Evolutionary conservation across 352 stramenopile genomes (phyloP).

Genomic region (Vaucheria bursata): DNA sequence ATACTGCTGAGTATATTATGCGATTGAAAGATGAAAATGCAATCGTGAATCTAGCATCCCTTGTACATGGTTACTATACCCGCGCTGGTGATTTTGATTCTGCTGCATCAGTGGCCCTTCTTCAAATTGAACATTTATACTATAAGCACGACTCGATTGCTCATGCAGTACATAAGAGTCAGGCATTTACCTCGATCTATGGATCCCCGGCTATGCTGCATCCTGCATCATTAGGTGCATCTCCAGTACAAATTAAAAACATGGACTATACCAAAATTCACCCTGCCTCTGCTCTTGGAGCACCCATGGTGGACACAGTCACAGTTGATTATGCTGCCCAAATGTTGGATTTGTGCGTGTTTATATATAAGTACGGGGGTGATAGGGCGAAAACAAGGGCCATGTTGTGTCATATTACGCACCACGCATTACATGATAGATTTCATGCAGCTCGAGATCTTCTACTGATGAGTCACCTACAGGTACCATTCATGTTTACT

Average conservation of each 20-base stretch:
- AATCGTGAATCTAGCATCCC: constrained; percentile 33
- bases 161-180: constrained; percentile 26
- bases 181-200: constrained; percentile 8
- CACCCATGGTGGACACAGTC: constrained; percentile 16
- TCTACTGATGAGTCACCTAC: constrained; percentile 95
- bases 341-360: constrained; percentile 31
- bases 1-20: constrained; percentile 44
- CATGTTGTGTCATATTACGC: constrained; percentile 97
- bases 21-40: constrained; percentile 45
- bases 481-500: too few species aligned
- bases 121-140: constrained; percentile 48
- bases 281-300: constrained; percentile 29
- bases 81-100: constrained; percentile 26
- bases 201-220: constrained; percentile 17
- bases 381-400: constrained; percentile 64
- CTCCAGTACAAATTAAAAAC: not conserved
- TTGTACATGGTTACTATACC: constrained; percentile 44
- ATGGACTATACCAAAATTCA: constrained; percentile 30
- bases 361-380: constrained; percentile 38
- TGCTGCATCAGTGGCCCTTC: constrained; percentile 31
- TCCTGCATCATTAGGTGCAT: constrained; percentile 22
- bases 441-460: constrained; percentile 96
- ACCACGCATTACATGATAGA: constrained; percentile 93
- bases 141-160: constrained; percentile 49
- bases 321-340: constrained; percentile 34